phyloP scores from a whole-genome alignment of 345 rosid species.

The Melaleuca quinquenervia region DNA sequence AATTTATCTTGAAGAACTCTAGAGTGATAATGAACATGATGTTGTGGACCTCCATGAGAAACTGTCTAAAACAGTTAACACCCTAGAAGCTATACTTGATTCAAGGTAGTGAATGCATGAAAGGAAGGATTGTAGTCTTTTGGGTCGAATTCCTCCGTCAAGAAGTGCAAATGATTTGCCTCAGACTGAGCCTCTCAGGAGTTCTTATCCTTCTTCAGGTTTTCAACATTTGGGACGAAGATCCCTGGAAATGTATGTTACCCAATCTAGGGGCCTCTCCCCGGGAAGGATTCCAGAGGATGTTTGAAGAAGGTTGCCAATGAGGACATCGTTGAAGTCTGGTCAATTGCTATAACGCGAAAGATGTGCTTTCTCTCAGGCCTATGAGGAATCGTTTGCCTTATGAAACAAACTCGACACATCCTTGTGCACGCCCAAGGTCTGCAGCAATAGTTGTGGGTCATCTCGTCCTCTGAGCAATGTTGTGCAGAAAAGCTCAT shows the following conservation, averaged over 20 bases:
- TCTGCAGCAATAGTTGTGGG: conserved; percentile 28
- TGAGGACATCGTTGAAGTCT: conserved; percentile 45
- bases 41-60: conserved; percentile 57
- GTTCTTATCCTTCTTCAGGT: conserved; percentile 51
- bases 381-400: conserved; percentile 17
- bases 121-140: conserved; percentile 24
- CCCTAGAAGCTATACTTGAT: conserved; percentile 19
- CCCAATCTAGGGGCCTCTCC: conserved; percentile 49
- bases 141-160: conserved; percentile 31
- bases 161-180: conserved; percentile 43
- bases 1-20: conserved; percentile 30
- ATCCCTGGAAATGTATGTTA: conserved; percentile 43
- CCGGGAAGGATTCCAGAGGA: conserved; percentile 39
- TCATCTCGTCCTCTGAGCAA: conserved; percentile 27
- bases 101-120: conserved; percentile 27
- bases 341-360: conserved; percentile 35
- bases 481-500: neutral
- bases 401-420: conserved; percentile 35
- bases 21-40: conserved; percentile 29
- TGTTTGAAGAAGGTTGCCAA: conserved; percentile 31
- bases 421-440: conserved; percentile 40
- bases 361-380: conserved; percentile 38
- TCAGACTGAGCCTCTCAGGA: conserved; percentile 37
- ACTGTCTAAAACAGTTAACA: conserved; percentile 44
- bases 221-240: conserved; percentile 49